Evolutionary conservation across 257 asterid species (phyloP).

Genomic region (Handroanthus guayacan): DNA sequence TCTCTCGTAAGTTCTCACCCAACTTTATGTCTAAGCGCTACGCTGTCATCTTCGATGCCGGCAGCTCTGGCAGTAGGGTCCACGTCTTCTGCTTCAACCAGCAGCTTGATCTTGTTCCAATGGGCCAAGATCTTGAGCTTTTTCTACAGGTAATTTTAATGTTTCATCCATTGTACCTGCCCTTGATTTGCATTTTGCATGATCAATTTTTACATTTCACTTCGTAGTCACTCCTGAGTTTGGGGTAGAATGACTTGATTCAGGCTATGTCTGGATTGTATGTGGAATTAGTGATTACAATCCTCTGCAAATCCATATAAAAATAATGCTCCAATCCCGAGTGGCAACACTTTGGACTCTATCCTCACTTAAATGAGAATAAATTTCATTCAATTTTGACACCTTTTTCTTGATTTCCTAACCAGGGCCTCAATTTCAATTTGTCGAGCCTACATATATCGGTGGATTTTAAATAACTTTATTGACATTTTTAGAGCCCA

Average conservation of each 20-base stretch:
- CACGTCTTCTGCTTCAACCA: slow-evolving; percentile 82
- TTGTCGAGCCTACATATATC: slow-evolving; percentile 26
- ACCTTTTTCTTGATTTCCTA: background rate
- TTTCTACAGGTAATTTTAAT: slow-evolving; percentile 59
- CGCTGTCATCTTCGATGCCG: slow-evolving; percentile 91
- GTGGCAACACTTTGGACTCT: background rate
- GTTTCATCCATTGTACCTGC: background rate
- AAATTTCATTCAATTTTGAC: background rate
- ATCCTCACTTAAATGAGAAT: background rate
- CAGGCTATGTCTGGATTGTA: slow-evolving; percentile 14
- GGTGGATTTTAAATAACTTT: slow-evolving; percentile 19
- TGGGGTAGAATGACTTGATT: background rate
- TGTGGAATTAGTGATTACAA: background rate
- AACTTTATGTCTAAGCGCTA: slow-evolving; percentile 52
- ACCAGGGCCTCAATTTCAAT: background rate
- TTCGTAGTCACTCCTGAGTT: slow-evolving; percentile 1
- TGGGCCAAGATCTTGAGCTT: slow-evolving; percentile 82
- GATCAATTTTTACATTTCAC: background rate
- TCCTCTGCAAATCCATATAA: background rate
- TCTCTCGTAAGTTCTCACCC: slow-evolving; percentile 52
- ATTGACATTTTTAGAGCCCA: background rate
- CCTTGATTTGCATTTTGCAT: background rate
- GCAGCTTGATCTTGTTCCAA: slow-evolving; percentile 76
- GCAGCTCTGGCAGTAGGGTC: slow-evolving; percentile 94
- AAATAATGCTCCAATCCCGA: background rate